phyloP scores from a whole-genome alignment of 306 rosid species.

The Prunus mume region DNA sequence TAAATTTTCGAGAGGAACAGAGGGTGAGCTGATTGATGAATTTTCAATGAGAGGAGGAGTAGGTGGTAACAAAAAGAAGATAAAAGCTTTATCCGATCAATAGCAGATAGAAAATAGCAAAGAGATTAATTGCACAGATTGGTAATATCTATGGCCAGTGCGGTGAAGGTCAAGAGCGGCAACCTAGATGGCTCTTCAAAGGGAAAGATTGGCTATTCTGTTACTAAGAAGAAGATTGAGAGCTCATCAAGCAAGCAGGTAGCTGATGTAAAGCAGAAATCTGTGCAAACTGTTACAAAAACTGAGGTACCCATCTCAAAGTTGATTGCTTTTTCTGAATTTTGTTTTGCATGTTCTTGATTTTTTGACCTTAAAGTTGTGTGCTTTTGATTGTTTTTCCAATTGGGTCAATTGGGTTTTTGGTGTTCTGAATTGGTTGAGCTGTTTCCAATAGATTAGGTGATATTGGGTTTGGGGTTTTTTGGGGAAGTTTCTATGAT shows the following conservation, averaged over 20 bases:
- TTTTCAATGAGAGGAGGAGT: conserved; percentile 16
- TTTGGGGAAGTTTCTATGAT: conserved; percentile 8
- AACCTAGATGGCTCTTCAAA: conserved; percentile 55
- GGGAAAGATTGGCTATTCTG: conserved; percentile 48
- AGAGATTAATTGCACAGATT: neutral
- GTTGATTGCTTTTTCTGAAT: conserved; percentile 12
- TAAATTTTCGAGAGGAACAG: neutral
- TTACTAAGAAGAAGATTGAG: conserved; percentile 46
- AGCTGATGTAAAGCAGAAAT: conserved; percentile 52
- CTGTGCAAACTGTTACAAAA: conserved; percentile 44
- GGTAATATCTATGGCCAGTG: conserved; percentile 42
- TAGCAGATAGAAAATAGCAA: neutral
- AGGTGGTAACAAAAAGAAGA: conserved; percentile 10
- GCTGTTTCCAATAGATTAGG: neutral
- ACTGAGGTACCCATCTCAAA: conserved; percentile 51
- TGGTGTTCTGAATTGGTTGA: conserved; percentile 15
- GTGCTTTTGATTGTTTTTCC: conserved; percentile 24
- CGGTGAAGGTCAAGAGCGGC: conserved; percentile 46
- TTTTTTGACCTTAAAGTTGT: neutral
- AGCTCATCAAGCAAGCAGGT: conserved; percentile 53
- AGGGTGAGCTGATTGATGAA: conserved; percentile 14
- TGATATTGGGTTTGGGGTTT: neutral
- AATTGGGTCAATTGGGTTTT: conserved; percentile 12
- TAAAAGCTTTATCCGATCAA: conserved; percentile 29
- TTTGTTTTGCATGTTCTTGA: neutral